Base-by-base conservation (phyloP, 495 filamentous ascomycete genomes). In the Tuber umbilicatum region DNA sequence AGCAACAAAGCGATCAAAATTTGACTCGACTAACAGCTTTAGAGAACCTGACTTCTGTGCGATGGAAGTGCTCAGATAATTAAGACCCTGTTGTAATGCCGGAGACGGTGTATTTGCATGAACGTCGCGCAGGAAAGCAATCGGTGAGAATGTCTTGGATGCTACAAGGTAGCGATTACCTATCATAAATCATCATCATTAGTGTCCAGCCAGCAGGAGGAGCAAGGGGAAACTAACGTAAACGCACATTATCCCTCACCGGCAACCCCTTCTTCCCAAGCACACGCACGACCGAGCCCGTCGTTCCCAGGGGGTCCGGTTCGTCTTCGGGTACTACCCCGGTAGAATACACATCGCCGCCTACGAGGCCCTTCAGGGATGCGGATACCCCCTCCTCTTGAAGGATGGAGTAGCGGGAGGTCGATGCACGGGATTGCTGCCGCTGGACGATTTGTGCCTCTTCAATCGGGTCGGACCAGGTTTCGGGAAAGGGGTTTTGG, bases 41-140 rank as follows among this genome's bases (percentile, higher is more conserved):
- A 99, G 85, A 6, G 93, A 96, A 0, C 94, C 95, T 1, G 94
- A 97, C 81, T 99, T 99, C 82, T 98, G 92, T 79, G 98, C 95
- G 78, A 99, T 99, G 0, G 94, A 97, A 70, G 86, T 87, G 7
- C 93, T 93, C 5, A 99, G 87, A 69, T 91, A 88, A 50, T 95
- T 90, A 16, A 98, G 88, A 4, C 95, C 95, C 38, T 88, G 85
- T 27, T 95, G 86, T 4, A 99, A 86, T 23, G 89, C 87, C 73
- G 94, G 86, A 0, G 93, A 96, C 45, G 93, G 93, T 42, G 90
- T 94, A 41, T 89, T 88, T 60, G 90, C 89, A 83, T 99, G 96
- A 71, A 93, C 92, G 81, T 97, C 93, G 1, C 94, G 93, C 9
- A 99, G 88, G 81, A 96, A 99, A 2, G 97, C 86, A 7, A 92